Evolutionary conservation across 208 protist species (phyloP).

Genomic region (Polymyxa betae): DNA sequence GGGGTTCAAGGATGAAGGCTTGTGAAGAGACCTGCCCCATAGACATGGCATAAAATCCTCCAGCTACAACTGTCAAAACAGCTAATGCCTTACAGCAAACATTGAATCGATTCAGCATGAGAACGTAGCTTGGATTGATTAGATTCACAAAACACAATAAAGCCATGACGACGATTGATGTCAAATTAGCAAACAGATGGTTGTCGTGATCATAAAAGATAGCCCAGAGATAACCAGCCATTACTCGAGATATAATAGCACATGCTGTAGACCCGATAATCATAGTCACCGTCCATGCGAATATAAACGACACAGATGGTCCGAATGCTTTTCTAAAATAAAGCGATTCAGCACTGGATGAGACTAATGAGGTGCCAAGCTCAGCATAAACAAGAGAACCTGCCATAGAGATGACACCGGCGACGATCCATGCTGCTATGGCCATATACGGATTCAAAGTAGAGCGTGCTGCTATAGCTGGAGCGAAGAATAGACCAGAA

Average conservation of each 20-base stretch:
- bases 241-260: not conserved
- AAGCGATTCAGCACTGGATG: not conserved
- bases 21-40: not conserved
- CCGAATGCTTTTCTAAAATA: not conserved
- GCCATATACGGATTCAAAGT: not conserved
- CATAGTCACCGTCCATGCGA: not conserved
- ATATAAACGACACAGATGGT: not conserved
- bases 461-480: not conserved
- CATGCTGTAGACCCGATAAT: not conserved
- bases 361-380: not conserved
- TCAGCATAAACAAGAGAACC: not conserved
- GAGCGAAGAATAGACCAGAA: not conserved
- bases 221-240: not conserved
- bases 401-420: not conserved
- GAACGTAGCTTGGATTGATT: not conserved
- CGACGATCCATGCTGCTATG: not conserved
- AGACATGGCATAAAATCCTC: not conserved
- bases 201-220: not conserved
- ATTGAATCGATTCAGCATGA: conserved; percentile 4
- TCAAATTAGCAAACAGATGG: no score
- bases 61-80: not conserved
- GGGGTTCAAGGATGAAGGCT: not conserved
- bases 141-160: not conserved
- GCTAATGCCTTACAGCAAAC: not conserved
- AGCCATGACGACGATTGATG: not conserved